Base-by-base conservation (phyloP, 148 eudicot species). In the Mesembryanthemum crystallinum region DNA sequence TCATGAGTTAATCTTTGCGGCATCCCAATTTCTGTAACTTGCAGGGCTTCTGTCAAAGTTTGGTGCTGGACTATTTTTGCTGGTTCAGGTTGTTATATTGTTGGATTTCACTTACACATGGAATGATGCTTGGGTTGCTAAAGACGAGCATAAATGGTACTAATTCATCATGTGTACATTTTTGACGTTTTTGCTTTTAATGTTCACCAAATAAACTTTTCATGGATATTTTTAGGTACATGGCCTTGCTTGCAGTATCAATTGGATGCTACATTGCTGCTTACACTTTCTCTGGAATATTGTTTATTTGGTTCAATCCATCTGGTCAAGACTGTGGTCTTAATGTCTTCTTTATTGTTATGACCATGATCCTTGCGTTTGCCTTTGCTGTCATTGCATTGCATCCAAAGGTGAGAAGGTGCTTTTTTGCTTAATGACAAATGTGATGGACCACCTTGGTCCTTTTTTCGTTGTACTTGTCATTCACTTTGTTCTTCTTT, bases 91-190 rank as follows among this genome's bases (percentile, higher is more conserved):
- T 30, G 72, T 95, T 76, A 87, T 95, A 82, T 69, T 95, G 76
- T 76, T 95, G 77, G 99, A 95, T 86, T 96, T 93, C 77, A 92
- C 97, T 65, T 90, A 92, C 75, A 83, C 94, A 24, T 95, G 99
- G 99, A 95, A 95, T 57, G 98, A 95, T 82, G 85, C 99, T 25
- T 95, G 99, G 98, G 97, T 95, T 70, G 99, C 91, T 64, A 95
- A 95, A 83, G 99, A 95, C 77, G 99, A 95, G 82, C 94, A 92
- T 37, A 95, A 90, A 67, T 95, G 99, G 99, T 95, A 72, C 74
- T 67, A 28, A 80, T 35, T 62, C 77, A 20, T 67, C 52, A 51
- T n/a, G 23, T 75, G 20, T 64, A 69, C 39, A 12, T n/a, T 23
- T 68, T 29, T 67, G 52, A 4, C 17, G 65, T 58, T 68, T 37